Evolutionary conservation across 805 yeast species (phyloP).

Genomic region (Hanseniaspora thailandica): DNA sequence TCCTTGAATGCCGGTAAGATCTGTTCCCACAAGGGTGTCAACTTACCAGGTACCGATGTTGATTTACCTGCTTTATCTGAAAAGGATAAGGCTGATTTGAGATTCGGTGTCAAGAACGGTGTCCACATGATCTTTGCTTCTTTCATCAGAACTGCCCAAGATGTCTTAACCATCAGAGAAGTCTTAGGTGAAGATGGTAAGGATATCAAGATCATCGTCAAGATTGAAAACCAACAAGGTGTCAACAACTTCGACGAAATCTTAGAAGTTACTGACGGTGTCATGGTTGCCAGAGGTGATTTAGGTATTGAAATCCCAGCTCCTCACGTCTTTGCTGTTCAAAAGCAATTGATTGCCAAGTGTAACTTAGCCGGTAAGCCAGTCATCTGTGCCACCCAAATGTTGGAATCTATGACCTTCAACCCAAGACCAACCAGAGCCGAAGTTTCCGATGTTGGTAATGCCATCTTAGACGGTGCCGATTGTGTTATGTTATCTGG

Average conservation of each 20-base stretch:
- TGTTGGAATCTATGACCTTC: slow-evolving; percentile 98
- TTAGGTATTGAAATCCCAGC: slow-evolving; percentile 99
- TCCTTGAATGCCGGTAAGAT: slow-evolving; percentile 92
- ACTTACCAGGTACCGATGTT: slow-evolving; percentile 97
- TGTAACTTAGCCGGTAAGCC: slow-evolving; percentile 99
- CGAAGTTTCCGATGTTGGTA: slow-evolving; percentile 98
- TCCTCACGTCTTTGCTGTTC: slow-evolving; percentile 95
- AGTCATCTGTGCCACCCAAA: slow-evolving; percentile 98
- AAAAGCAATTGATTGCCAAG: slow-evolving; percentile 97
- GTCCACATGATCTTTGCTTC: slow-evolving; percentile 99
- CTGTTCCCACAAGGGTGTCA: slow-evolving; percentile 97
- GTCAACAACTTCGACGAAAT: slow-evolving; percentile 98
- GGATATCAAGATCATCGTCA: slow-evolving; percentile 89
- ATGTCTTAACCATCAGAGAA: slow-evolving; percentile 77
- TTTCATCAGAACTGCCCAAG: slow-evolving; percentile 89
- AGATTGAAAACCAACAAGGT: slow-evolving; percentile 99
- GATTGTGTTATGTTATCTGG: slow-evolving; percentile 99
- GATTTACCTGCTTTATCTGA: slow-evolving; percentile 96
- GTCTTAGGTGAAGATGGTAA: slow-evolving; percentile 96
- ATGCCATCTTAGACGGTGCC: slow-evolving; percentile 97
- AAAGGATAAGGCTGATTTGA: slow-evolving; percentile 85
- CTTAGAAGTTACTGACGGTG: slow-evolving; percentile 91
- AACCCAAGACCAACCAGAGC: slow-evolving; percentile 99
- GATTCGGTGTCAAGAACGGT: slow-evolving; percentile 91
- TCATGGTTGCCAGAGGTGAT: slow-evolving; percentile 99